These are phyloP conservation scores for Boletus smithii DNA, from an alignment of 1,284 basidiomycete species.

Conservation along the genomic window DNA sequence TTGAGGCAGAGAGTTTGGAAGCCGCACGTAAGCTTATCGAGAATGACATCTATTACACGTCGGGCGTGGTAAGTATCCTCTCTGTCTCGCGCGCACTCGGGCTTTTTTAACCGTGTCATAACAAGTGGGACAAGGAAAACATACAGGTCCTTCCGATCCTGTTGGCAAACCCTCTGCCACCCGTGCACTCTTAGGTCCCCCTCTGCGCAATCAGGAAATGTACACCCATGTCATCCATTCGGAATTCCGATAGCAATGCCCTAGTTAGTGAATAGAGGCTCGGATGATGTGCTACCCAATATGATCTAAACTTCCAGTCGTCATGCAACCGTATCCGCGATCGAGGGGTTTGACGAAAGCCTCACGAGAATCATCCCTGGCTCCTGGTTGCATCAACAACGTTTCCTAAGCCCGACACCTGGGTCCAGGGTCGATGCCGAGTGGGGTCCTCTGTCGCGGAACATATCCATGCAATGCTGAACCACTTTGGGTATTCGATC, in stretches of 20 bases:
- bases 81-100: background rate
- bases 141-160: slow-evolving; percentile 41
- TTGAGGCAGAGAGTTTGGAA: slow-evolving; percentile 47
- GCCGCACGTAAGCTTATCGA: slow-evolving; percentile 47
- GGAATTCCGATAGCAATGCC: background rate
- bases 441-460: slow-evolving; percentile 2
- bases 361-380: background rate
- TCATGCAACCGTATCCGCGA: slow-evolving; percentile 1
- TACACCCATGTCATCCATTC: background rate
- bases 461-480: slow-evolving; percentile 5
- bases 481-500: background rate
- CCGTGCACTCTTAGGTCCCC: slow-evolving; percentile 1
- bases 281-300: too few species aligned
- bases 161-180: slow-evolving; percentile 13
- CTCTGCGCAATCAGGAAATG: background rate
- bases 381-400: too few species aligned
- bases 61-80: slow-evolving; percentile 48
- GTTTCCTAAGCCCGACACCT: too few species aligned
- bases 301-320: too few species aligned
- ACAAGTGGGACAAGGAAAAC: slow-evolving; percentile 40
- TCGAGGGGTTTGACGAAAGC: background rate
- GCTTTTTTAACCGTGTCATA: background rate
- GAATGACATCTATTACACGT: slow-evolving; percentile 50
- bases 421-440: background rate
- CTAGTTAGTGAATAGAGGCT: background rate